Evolutionary conservation across 306 rosid genomes (phyloP), one percentile per base, ranked within the genome.

Genomic region (Prunus fruticosa): DNA sequence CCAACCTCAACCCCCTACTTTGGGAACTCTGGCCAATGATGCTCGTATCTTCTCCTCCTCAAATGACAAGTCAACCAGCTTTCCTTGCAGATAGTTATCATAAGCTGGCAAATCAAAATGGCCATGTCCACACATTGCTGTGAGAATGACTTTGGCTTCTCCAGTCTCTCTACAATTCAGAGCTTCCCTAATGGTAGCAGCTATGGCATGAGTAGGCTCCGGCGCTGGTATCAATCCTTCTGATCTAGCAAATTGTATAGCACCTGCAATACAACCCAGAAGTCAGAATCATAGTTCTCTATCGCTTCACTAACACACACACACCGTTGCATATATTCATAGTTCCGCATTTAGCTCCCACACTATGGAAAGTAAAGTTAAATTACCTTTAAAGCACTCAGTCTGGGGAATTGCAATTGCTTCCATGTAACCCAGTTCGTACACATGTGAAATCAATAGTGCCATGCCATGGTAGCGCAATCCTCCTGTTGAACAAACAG

Each of bases 381-480:
- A 64, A 20, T 74, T 84, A 95, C 98, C 96, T 57, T 64, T 86
- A 88, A 95, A 95, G 74, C 97, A 92, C 80, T 95, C 97, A 2
- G 62, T 89, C 72, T 95, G 98, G 61, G 97, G 98, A 78, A 95
- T 89, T 60, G 98, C 10, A 83, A 95, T 84, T 64, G 98, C 97
- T 86, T 95, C 98, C 98, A 95, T 81, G 16, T 81, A 77, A 41
- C 98, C 98, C 45, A 89, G 85, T 60, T 95, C 92, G 69, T 67
- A 92, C 65, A 95, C 88, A 79, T 95, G 98, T 43, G 98, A 95
- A 71, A 95, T 89, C 84, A 95, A 82, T 43, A 97, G 98, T 53
- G 98, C 95, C 96, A 94, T 94, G 16, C 96, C 98, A 22, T 94
- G 98, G 86, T 94, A 94, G n/a, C 98, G 91, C 85, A 94, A 83